Base-by-base conservation (phyloP, 2,329 filamentous ascomycete species). In the Basipetospora sp. region DNA sequence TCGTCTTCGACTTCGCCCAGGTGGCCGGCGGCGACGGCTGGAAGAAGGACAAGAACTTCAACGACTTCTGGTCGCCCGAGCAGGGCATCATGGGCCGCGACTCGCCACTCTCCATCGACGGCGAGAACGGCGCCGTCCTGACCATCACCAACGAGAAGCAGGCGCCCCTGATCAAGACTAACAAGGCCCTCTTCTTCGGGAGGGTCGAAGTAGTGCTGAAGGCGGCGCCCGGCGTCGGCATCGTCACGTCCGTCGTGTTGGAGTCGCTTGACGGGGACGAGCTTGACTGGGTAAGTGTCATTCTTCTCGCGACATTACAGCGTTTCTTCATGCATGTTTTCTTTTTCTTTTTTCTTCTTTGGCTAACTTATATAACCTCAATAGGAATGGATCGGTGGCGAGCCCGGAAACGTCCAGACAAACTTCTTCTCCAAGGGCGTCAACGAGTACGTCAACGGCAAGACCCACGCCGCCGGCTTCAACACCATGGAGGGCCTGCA, bases 121-220 rank as follows among this genome's bases (percentile, higher is more conserved):
- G 43, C 8, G 36, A 43, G 17, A 41, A 48, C 4, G 58, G 58
- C 8, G 56, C 53, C 28, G 43, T 48, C 37, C 54, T 58, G 50
- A 71, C 71, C 42, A 85, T 85, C 54, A 67, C 64, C 0, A 55
- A 69, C 5, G 58, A 63, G 20, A 59, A 57, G 22, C 68, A 75
- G 31, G 66, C 63, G 30, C 71, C 78, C 13, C 75, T 73, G 10
- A 82, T 84, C 54, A 68, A 65, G 48, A 67, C 69, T 8, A 67
- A 77, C 46, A 85, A 80, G 65, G 87, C 86, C 62, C 81, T 90
- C 53, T 86, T 90, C 78, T 90, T 86, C 50, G 83, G 83, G 33
- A 73, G 71, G 44, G 71, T 85, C 43, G 76, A 83, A 31, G 71
- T 79, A 33, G 67, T 69, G 13, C 63, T 86, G 54, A 78, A 82